Evolutionary conservation across 768 basidiomycete genomes (phyloP).

Genomic region (Lepiota venenata): DNA sequence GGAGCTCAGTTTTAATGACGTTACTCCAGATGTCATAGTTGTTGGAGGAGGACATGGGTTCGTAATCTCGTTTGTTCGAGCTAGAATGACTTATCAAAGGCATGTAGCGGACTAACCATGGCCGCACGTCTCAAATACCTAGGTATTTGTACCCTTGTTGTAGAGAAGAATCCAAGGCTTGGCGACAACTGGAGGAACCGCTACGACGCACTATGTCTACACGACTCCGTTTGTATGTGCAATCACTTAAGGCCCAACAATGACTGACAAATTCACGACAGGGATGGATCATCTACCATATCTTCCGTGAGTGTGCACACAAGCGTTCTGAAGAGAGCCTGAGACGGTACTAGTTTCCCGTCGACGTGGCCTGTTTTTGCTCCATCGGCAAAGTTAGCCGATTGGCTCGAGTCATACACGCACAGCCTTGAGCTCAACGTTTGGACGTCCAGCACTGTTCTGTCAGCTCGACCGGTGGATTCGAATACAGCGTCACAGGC

Average conservation of each 20-base stretch:
- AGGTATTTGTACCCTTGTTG: slow-evolving; percentile 44
- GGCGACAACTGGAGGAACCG: slow-evolving; percentile 61
- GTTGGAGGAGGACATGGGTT: slow-evolving; percentile 40
- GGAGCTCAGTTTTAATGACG: slow-evolving; percentile 36
- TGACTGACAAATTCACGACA: slow-evolving; percentile 12
- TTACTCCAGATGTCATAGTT: slow-evolving; percentile 50
- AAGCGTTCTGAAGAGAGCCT: neutral
- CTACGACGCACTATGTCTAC: slow-evolving; percentile 55
- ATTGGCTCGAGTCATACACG: slow-evolving; percentile 13
- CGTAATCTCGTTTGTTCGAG: too few species aligned
- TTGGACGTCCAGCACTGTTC: slow-evolving; percentile 9
- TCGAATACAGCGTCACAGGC: slow-evolving; percentile 31
- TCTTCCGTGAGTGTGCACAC: slow-evolving; percentile 33
- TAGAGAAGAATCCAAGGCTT: slow-evolving; percentile 49
- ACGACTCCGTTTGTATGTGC: slow-evolving; percentile 44
- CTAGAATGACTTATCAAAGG: too few species aligned
- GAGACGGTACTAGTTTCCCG: slow-evolving; percentile 42
- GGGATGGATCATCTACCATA: slow-evolving; percentile 58
- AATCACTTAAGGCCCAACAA: neutral
- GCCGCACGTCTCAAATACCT: slow-evolving; percentile 54
- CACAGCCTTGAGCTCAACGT: slow-evolving; percentile 9
- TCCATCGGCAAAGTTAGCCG: slow-evolving; percentile 44
- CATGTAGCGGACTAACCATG: slow-evolving; percentile 34
- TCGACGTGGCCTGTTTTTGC: slow-evolving; percentile 51
- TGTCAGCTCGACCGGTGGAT: neutral